Evolutionary conservation across 1,284 basidiomycete genomes (phyloP).

Genomic region (Volvariella surrecta): DNA sequence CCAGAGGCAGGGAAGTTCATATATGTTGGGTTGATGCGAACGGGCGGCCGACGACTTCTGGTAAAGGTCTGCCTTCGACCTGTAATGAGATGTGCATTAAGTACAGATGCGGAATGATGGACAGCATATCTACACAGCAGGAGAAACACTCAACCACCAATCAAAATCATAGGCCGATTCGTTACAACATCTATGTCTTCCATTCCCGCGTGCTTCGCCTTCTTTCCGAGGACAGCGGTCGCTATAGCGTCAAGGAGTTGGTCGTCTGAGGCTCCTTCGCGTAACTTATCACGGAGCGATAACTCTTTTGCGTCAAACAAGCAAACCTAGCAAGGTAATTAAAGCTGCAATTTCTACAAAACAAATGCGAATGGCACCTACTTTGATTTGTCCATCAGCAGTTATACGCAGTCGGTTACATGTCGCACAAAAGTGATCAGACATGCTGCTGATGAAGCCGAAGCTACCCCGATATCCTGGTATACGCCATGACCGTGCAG

Average conservation of each 20-base stretch:
- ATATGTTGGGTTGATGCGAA: too few species aligned
- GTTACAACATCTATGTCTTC: conserved; percentile 67
- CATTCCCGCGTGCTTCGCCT: conserved; percentile 82
- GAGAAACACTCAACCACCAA: conserved; percentile 70
- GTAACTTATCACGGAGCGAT: conserved; percentile 70
- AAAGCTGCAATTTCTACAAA: neutral
- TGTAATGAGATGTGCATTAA: too few species aligned
- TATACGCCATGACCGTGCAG: conserved; percentile 72
- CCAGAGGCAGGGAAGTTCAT: too few species aligned
- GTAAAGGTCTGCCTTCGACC: too few species aligned
- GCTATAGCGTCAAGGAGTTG: conserved; percentile 60
- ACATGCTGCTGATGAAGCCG: conserved; percentile 90
- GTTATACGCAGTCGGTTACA: conserved; percentile 83
- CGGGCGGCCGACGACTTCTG: too few species aligned
- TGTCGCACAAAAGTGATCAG: conserved; percentile 83
- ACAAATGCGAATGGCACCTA: conserved; percentile 18
- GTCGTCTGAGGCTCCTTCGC: conserved; percentile 53
- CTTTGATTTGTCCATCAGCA: conserved; percentile 88
- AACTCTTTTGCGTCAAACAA: conserved; percentile 83
- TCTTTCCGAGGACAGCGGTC: conserved; percentile 63
- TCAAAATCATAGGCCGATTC: conserved; percentile 85
- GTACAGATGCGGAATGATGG: neutral
- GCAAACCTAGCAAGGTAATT: conserved; percentile 55
- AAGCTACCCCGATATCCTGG: conserved; percentile 68
- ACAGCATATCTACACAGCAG: conserved; percentile 11